Evolutionary conservation across 495 filamentous ascomycete species (phyloP), one percentile per base, ranked within the genome.

Genomic region (Neohortaea acidophila): DNA sequence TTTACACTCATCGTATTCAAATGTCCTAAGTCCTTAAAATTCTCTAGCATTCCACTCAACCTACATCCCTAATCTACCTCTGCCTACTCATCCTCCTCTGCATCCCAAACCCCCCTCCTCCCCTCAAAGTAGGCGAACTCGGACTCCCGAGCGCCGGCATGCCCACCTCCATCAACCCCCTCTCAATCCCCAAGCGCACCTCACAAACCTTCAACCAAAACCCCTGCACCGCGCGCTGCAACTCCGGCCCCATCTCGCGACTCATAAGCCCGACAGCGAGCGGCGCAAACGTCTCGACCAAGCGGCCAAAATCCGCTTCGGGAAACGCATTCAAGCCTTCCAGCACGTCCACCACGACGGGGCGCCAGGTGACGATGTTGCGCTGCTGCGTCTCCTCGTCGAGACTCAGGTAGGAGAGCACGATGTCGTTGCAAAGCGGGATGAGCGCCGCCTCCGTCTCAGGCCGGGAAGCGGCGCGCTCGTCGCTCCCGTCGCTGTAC

Each of bases 261-360:
- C 69, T 67, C 30, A 97, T 60, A n/a, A 96, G 54, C 35, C 91
- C 87, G 1, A 96, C 72, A 14, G 69, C 70, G 4, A 94, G 62
- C 1, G 89, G 83, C 51, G 93, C 94, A 59, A 97, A 94, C 1
- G 67, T 75, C 24, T 70, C 63, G 11, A 93, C 67, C 42, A 94
- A 75, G 38, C 75, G 76, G 39, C 71, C 69, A 48, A 97, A 96
- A 33, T 75, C 84, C 24, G 78, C 75, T n/a, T 66, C 63, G 0
- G 82, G 81, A 61, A 94, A 96, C 29, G 79, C 79, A 7, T 75
- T 81, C 54, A 86, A 96, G 1, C 91, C 86, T 47, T 97, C 86
- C 22, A 97, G 65, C n/a, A 97, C 89, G 54, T 94, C 89, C 6
- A 97, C 84, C 2, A 97, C 89, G 1, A 96, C 91, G 0, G 89